Percentiles rank a stretch among this genome's conserved stretches.
phyloP scores from a whole-genome alignment of 306 rosid genomes.

The Dalbergia cochinchinensis region DNA sequence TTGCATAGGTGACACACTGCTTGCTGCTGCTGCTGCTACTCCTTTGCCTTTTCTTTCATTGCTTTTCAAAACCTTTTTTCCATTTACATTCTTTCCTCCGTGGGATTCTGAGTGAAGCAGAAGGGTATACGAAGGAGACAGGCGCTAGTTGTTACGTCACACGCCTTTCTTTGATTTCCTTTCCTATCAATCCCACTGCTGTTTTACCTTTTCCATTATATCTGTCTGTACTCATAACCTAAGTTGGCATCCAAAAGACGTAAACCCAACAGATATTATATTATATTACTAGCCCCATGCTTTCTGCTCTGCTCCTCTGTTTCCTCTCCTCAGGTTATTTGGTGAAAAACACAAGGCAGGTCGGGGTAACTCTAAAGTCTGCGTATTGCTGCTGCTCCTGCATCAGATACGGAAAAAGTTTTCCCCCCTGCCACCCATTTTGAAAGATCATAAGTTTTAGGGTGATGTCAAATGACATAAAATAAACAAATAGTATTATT shows the following conservation, averaged over 20 bases:
- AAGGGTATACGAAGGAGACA: constrained; percentile 17
- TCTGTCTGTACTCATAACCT: constrained; percentile 31
- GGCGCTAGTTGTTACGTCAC: constrained; percentile 55
- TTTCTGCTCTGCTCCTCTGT: background rate
- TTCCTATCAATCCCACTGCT: constrained; percentile 41
- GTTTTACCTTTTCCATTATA: constrained; percentile 22
- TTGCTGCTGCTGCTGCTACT: constrained; percentile 14
- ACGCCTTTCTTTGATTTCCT: constrained; percentile 48
- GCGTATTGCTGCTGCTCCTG: background rate
- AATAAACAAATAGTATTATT: too few species aligned
- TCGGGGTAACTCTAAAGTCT: background rate
- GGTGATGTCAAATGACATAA: background rate
- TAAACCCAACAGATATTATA: background rate
- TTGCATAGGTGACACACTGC: constrained; percentile 1
- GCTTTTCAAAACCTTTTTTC: constrained; percentile 2
- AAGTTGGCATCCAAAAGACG: constrained; percentile 19
- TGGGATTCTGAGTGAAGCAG: background rate
- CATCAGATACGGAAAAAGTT: constrained; percentile 8
- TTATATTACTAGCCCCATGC: background rate
- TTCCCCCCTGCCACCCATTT: background rate
- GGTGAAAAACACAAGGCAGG: constrained; percentile 28
- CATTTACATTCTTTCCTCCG: constrained; percentile 42
- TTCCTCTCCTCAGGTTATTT: constrained; percentile 2
- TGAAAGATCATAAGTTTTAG: background rate
- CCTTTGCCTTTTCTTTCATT: background rate